Base-by-base conservation (phyloP, 345 rosid genomes). In the Eutrema heterophyllum region DNA sequence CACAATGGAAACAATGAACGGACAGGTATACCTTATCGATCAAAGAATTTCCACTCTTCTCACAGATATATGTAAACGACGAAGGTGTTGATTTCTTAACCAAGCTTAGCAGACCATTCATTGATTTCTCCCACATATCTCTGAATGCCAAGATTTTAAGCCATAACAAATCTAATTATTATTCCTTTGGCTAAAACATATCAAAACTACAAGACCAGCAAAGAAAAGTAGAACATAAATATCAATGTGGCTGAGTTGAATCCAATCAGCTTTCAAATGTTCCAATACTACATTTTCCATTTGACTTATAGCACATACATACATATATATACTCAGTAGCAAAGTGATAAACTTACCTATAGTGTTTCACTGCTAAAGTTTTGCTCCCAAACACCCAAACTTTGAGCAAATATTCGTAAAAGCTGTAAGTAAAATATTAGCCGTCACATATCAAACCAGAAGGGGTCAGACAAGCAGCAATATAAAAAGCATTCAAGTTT, bases 61-160 rank as follows among this genome's bases (percentile, higher is more conserved):
- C 98, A 77, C 98, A 87, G n/a, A 96, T 67, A 79, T 92, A 96
- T 5, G 99, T 54, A 77, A 87, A 96, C 10, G 96, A 88, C 15
- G 96, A 92, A 61, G 96, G 97, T 45, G 90, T 86, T 59, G 97
- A 77, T 82, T 73, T 90, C 84, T 84, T 82, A 65, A 96, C 78
- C 86, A 96, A 84, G 83, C 89, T 88, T 62, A 75, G 50, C 70
- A 96, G 71, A 78, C 99, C 99, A 73, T 87, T 90, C 99, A 96
- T 96, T 73, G 99, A 92, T 81, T 79, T 89, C 79, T 96, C 99
- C 99, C 99, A 96, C 98, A 92, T 92, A 32, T 90, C 94, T 82
- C 97, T 94, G 85, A 21, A 68, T 40, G 55, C 68, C 67, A 67
- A 45, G 24, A 49, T 56, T 56, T 49, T 39, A 57, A 67, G 21